Evolutionary conservation across 208 protist genomes (phyloP).

Genomic region (Tritrichomonas foetus): DNA sequence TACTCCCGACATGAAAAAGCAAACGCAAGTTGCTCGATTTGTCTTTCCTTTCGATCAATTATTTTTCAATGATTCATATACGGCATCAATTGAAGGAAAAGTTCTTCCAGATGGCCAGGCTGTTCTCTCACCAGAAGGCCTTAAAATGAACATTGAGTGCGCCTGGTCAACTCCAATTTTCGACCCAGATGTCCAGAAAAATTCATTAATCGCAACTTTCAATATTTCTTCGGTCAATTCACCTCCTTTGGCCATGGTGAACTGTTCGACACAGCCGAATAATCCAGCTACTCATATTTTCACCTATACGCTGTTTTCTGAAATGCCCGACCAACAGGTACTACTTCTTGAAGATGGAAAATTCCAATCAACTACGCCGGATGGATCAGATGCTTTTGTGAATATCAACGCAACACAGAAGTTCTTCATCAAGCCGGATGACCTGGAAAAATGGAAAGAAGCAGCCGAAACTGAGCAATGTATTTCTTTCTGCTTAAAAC

Average conservation of each 20-base stretch:
- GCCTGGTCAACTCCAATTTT: not conserved
- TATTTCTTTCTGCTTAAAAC: not conserved
- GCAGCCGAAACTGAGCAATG: not conserved
- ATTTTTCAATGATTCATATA: constrained; percentile 1
- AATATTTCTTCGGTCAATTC: not conserved
- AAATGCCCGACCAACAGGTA: not conserved
- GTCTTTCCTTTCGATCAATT: constrained; percentile 1
- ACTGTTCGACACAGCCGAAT: not conserved
- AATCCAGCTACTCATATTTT: constrained; percentile 24
- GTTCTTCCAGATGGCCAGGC: not conserved
- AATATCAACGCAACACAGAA: not conserved
- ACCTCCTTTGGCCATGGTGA: not conserved
- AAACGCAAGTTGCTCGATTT: constrained; percentile 3
- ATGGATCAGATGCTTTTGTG: constrained; percentile 9
- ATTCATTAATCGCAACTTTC: not conserved
- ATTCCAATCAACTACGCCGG: not conserved
- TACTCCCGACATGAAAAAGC: not conserved
- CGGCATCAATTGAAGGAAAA: not conserved
- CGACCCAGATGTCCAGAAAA: not conserved
- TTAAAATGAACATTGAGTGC: not conserved
- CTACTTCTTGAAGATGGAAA: not conserved
- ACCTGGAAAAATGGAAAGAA: not conserved
- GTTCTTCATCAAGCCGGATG: not conserved
- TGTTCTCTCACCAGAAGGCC: not conserved
- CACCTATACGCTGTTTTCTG: not conserved